Evolutionary conservation across 192 early-diverging fungal genomes (phyloP).

Genomic region (Coemansia sp.): DNA sequence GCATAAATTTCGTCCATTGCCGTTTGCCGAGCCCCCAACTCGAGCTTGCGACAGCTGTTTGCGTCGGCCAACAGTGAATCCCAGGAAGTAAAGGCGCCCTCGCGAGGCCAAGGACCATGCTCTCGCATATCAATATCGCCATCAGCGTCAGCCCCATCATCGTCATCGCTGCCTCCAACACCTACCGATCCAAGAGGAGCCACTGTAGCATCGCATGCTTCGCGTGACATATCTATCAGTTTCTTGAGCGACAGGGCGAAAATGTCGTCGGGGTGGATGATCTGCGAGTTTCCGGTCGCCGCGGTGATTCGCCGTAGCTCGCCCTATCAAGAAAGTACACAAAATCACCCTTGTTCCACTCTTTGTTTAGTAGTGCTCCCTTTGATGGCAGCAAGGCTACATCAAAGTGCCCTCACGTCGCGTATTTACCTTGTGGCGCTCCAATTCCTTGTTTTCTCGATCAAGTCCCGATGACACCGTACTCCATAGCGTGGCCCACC

Average conservation of each 20-base stretch:
- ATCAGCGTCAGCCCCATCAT: neutral
- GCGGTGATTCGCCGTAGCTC: slow-evolving; percentile 8
- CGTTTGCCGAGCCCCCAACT: neutral
- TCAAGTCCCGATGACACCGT: slow-evolving; percentile 20
- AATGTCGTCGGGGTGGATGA: slow-evolving; percentile 36
- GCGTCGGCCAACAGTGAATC: slow-evolving; percentile 30
- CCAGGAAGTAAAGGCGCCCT: slow-evolving; percentile 42
- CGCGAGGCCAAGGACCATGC: slow-evolving; percentile 13
- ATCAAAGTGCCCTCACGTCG: neutral
- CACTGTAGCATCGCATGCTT: neutral
- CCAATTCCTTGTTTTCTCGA: slow-evolving; percentile 13
- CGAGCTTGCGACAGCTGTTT: slow-evolving; percentile 4
- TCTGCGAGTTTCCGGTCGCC: slow-evolving; percentile 2
- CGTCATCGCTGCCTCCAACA: neutral
- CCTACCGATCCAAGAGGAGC: neutral
- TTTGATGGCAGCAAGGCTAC: neutral
- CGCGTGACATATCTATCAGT: slow-evolving; percentile 21
- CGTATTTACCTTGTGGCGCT: slow-evolving; percentile 24
- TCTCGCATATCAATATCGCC: slow-evolving; percentile 8
- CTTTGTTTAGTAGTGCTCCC: neutral
- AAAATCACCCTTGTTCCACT: neutral
- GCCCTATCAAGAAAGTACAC: neutral
- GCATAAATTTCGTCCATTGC: slow-evolving; percentile 10
- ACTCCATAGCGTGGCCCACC: slow-evolving; percentile 32
- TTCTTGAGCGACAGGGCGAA: slow-evolving; percentile 40